Conservation (phyloP, 768 basidiomycete species). For the Aureoboletus auriporus region DNA sequence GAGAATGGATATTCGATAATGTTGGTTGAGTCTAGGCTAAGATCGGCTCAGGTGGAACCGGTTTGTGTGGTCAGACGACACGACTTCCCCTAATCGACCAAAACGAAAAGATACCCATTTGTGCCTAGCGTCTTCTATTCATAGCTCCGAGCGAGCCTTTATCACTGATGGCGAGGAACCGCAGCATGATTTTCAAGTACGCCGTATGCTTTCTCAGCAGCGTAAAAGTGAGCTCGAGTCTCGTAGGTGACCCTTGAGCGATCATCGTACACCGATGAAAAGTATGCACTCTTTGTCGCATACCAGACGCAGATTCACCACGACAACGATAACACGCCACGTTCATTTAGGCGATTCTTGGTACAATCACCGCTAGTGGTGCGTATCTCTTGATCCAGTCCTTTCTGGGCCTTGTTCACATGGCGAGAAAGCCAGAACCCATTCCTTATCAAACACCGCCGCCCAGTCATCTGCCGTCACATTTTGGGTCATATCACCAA, state of each 20-base stretch:
- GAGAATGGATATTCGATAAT: slow-evolving; percentile 2
- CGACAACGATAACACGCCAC: slow-evolving; percentile 49
- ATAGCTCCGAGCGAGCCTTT: slow-evolving; percentile 48
- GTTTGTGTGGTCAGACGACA: slow-evolving; percentile 45
- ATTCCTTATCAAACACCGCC: slow-evolving; percentile 54
- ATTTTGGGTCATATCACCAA: slow-evolving; percentile 93
- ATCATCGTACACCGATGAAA: slow-evolving; percentile 74
- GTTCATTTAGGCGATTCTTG: slow-evolving; percentile 68
- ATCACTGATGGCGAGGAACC: slow-evolving; percentile 24
- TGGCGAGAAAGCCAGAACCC: slow-evolving; percentile 42
- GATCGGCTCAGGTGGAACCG: slow-evolving; percentile 61
- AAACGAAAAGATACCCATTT: slow-evolving; percentile 26
- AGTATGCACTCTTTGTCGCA: slow-evolving; percentile 68
- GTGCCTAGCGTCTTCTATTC: slow-evolving; percentile 47
- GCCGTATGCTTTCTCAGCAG: not conserved
- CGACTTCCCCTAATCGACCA: slow-evolving; percentile 1
- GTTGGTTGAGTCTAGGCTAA: not conserved
- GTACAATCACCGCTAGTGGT: slow-evolving; percentile 76
- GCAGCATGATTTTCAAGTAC: slow-evolving; percentile 60
- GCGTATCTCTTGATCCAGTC: slow-evolving; percentile 18
- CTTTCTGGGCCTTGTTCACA: not conserved
- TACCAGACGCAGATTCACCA: slow-evolving; percentile 82
- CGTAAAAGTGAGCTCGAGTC: not conserved
- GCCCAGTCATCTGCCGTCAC: slow-evolving; percentile 58
- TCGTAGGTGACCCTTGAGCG: slow-evolving; percentile 70